Evolutionary conservation across 1,284 basidiomycete genomes (phyloP).

Genomic region (Meira miltonrushii): DNA sequence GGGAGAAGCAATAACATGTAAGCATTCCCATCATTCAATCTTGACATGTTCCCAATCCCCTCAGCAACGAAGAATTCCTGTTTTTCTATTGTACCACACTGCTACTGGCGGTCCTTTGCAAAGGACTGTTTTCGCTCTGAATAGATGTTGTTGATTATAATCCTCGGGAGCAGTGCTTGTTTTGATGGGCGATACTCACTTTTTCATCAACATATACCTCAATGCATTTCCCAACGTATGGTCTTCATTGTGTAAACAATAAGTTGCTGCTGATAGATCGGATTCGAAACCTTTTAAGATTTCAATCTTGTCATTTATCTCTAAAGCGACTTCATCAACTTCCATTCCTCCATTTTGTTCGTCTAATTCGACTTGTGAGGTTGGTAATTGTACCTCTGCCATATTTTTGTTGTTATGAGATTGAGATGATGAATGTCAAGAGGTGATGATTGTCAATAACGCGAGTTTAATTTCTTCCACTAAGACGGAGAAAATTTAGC

Average conservation of each 20-base stretch:
- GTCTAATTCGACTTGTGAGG: background rate
- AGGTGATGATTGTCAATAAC: too few relatives aligned
- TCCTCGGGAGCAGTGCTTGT: conserved; percentile 23
- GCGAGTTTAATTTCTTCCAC: too few relatives aligned
- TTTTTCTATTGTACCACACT: conserved; percentile 41
- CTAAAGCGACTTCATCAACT: background rate
- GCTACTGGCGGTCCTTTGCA: conserved; percentile 21
- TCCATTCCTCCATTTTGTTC: background rate
- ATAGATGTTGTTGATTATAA: conserved; percentile 8
- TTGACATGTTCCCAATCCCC: conserved; percentile 14
- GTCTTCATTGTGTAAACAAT: conserved; percentile 84
- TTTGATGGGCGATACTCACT: conserved; percentile 61
- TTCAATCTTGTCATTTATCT: conserved; percentile 5
- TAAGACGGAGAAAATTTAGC: too few relatives aligned
- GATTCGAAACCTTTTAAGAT: conserved; percentile 63
- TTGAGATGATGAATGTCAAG: too few relatives aligned
- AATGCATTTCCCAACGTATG: conserved; percentile 93
- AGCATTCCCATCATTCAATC: background rate
- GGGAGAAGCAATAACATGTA: conserved; percentile 14
- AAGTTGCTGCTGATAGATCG: conserved; percentile 84
- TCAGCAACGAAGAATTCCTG: conserved; percentile 54
- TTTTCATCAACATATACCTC: conserved; percentile 98
- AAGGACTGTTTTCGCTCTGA: conserved; percentile 11
- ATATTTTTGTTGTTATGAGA: background rate
- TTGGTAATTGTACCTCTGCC: background rate